Conservation (phyloP, 1,284 basidiomycete genomes). For the Sparassis latifolia region DNA sequence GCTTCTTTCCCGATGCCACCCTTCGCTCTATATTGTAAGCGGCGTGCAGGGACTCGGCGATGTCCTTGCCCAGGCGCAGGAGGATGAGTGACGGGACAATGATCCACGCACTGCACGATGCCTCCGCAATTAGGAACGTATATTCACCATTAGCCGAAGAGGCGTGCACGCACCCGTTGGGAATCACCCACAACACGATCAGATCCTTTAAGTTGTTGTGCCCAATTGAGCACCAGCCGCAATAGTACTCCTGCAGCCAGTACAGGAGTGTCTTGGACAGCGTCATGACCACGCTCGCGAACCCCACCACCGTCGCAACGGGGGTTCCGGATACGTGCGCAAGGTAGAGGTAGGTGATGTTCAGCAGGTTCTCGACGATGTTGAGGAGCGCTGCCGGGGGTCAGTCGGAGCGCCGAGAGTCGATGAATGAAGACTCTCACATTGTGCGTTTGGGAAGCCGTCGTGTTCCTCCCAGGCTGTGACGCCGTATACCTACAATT, state of each 20-base stretch:
- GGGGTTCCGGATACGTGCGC: constrained; percentile 56
- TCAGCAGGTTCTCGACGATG: constrained; percentile 72
- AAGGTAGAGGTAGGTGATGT: constrained; percentile 71
- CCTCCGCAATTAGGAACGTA: too few relatives aligned
- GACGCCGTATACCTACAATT: constrained; percentile 63
- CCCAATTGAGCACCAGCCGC: constrained; percentile 63
- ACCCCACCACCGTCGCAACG: constrained; percentile 68
- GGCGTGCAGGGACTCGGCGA: constrained; percentile 37
- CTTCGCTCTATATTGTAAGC: constrained; percentile 25
- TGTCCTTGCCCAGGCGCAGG: constrained; percentile 49
- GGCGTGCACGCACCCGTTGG: constrained; percentile 65
- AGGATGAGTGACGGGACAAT: constrained; percentile 59
- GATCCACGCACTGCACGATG: constrained; percentile 56
- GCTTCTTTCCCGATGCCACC: constrained; percentile 20
- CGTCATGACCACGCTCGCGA: constrained; percentile 70
- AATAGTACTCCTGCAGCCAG: constrained; percentile 71
- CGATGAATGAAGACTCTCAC: constrained; percentile 34
- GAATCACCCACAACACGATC: constrained; percentile 64
- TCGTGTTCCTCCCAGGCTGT: constrained; percentile 54
- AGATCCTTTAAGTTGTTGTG: constrained; percentile 60
- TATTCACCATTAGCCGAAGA: too few relatives aligned
- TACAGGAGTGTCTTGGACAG: constrained; percentile 84
- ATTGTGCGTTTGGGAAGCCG: constrained; percentile 86
- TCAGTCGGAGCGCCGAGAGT: constrained; percentile 3
- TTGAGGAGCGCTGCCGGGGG: constrained; percentile 63